A percentile compares a stretch with the other conserved stretches of the same genome.
Evolutionary conservation across 352 stramenopile species (phyloP).

Genomic region (Globisporangium yorkense): DNA sequence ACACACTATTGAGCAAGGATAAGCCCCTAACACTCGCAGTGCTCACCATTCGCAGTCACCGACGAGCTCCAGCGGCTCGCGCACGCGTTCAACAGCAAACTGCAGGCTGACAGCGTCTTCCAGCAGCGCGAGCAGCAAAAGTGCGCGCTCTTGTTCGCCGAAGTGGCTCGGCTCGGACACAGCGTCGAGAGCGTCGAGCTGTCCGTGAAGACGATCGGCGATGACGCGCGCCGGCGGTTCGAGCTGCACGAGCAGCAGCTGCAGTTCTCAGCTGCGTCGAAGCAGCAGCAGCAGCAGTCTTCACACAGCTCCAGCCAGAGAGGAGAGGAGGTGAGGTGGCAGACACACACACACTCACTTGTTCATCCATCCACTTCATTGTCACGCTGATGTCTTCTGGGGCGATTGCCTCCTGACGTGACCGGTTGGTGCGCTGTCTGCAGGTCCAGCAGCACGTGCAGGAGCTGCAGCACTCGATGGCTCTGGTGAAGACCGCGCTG

Average conservation of each 20-base stretch:
- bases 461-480: slow-evolving; percentile 25
- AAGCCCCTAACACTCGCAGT: too few relatives aligned
- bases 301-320: slow-evolving; percentile 5
- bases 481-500: slow-evolving; percentile 32
- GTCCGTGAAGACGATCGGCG: slow-evolving; percentile 18
- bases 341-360: not conserved
- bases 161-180: slow-evolving; percentile 49
- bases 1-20: too few relatives aligned
- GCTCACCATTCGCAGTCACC: slow-evolving; percentile 12
- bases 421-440: not conserved
- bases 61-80: slow-evolving; percentile 56
- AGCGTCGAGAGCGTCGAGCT: slow-evolving; percentile 35
- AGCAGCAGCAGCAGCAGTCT: slow-evolving; percentile 15
- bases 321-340: slow-evolving; percentile 5
- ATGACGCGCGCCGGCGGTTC: slow-evolving; percentile 32
- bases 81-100: slow-evolving; percentile 47
- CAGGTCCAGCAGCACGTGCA: slow-evolving; percentile 30
- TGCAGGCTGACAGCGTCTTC: slow-evolving; percentile 39
- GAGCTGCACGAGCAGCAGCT: slow-evolving; percentile 41
- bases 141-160: slow-evolving; percentile 56
- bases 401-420: not conserved
- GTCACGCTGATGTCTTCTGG: not conserved
- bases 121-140: slow-evolving; percentile 72
- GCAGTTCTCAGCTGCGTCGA: slow-evolving; percentile 17
- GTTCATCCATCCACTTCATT: not conserved